Conservation (phyloP, 495 filamentous ascomycete species). For the Bacidia gigantensis region DNA sequence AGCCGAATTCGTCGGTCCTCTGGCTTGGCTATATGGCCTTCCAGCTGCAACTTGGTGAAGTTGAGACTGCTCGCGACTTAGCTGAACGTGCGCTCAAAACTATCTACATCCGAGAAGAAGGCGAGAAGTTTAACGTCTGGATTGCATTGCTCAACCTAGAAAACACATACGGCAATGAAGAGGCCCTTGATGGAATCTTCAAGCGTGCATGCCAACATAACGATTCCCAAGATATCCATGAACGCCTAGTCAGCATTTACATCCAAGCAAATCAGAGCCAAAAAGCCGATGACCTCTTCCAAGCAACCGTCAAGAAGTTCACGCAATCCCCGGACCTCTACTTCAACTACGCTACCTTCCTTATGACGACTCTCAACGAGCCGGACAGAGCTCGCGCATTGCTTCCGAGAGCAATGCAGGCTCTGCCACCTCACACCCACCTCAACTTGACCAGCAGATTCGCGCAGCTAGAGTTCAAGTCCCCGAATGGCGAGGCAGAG, state of each 20-base stretch:
- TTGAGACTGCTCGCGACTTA: conserved; percentile 71
- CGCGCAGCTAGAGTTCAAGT: conserved; percentile 79
- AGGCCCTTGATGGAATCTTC: conserved; percentile 76
- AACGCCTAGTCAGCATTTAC: conserved; percentile 82
- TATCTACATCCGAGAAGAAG: conserved; percentile 74
- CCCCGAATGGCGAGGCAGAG: conserved; percentile 69
- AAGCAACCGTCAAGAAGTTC: conserved; percentile 71
- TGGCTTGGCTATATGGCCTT: conserved; percentile 98
- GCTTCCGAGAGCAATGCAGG: conserved; percentile 75
- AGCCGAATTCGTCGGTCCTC: conserved; percentile 74
- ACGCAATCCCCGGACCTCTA: conserved; percentile 63
- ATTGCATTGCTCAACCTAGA: conserved; percentile 87
- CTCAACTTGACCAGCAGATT: conserved; percentile 73
- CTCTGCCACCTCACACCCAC: conserved; percentile 57
- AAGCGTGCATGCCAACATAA: conserved; percentile 89
- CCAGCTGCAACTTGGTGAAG: conserved; percentile 80
- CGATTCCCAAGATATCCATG: conserved; percentile 78
- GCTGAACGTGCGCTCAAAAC: conserved; percentile 79
- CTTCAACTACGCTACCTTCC: conserved; percentile 90
- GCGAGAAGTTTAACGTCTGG: conserved; percentile 91
- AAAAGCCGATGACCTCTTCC: conserved; percentile 86
- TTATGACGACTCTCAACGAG: conserved; percentile 54
- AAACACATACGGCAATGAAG: conserved; percentile 75
- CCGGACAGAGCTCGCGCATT: conserved; percentile 64
- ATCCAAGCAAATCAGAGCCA: conserved; percentile 78